phyloP scores from a whole-genome alignment of 495 filamentous ascomycete species.

The Penicillium antarcticum region DNA sequence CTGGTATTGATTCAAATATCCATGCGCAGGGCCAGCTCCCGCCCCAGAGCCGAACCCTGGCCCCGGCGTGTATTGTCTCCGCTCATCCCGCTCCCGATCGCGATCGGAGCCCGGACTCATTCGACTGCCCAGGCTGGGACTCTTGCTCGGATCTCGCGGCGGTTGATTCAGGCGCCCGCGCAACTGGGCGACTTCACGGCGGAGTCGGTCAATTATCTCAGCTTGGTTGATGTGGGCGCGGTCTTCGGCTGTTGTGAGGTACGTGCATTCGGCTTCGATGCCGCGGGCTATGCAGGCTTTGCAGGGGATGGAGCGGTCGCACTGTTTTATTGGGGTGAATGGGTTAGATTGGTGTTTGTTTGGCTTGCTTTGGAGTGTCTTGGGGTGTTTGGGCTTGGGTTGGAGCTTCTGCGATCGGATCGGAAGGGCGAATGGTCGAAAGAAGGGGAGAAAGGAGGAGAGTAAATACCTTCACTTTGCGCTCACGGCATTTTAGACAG shows the following conservation, averaged over 20 bases:
- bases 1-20: no score
- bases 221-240: slow-evolving; percentile 33
- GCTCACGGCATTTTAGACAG: slow-evolving; percentile 31
- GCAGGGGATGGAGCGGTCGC: slow-evolving; percentile 32
- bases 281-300: slow-evolving; percentile 29
- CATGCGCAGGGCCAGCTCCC: background rate
- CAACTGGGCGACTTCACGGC: slow-evolving; percentile 27
- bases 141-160: slow-evolving; percentile 4
- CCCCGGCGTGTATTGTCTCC: background rate
- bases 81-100: background rate
- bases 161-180: slow-evolving; percentile 15
- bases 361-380: no score
- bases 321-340: slow-evolving; percentile 11
- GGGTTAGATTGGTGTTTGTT: background rate
- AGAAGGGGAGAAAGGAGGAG: slow-evolving; percentile 53
- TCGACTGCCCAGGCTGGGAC: background rate
- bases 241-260: slow-evolving; percentile 31
- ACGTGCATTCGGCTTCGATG: slow-evolving; percentile 31
- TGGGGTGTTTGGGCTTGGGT: no score
- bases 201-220: slow-evolving; percentile 28
- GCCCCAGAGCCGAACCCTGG: background rate
- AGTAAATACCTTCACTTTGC: slow-evolving; percentile 32
- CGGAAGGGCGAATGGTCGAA: slow-evolving; percentile 20
- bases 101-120: background rate
- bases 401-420: background rate